Evolutionary conservation across 1,284 basidiomycete species (phyloP).

Genomic region (Puccinia novopanici): DNA sequence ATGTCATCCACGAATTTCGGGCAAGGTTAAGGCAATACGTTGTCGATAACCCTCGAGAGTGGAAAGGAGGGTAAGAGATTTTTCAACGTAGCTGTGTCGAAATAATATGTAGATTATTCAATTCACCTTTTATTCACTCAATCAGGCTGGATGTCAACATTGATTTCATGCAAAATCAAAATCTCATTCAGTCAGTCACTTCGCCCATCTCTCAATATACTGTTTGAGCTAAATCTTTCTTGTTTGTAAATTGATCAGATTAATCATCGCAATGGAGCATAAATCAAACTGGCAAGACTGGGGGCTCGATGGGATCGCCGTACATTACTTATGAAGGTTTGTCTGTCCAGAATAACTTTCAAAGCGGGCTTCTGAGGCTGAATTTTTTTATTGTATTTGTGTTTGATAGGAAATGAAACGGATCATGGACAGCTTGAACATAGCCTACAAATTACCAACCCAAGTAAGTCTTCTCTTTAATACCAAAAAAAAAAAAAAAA

Average conservation of each 20-base stretch:
- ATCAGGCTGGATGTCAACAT: constrained; percentile 56
- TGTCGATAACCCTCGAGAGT: constrained; percentile 71
- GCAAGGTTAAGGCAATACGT: constrained; percentile 68
- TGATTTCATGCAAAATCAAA: too few relatives aligned
- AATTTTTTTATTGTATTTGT: constrained; percentile 64
- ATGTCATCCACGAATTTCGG: constrained; percentile 68
- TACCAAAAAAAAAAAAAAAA: too few relatives aligned
- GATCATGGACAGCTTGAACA: constrained; percentile 71
- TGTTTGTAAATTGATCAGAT: constrained; percentile 55
- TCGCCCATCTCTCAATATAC: not conserved
- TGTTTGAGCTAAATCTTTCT: not conserved
- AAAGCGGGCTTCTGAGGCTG: not conserved
- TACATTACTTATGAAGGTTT: constrained; percentile 56
- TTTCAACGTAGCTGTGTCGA: not conserved
- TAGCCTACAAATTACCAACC: constrained; percentile 70
- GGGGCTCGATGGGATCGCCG: constrained; percentile 68
- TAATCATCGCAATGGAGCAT: constrained; percentile 75
- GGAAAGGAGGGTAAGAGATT: constrained; percentile 62
- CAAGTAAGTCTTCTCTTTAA: constrained; percentile 60
- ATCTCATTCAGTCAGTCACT: constrained; percentile 51
- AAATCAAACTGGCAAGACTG: constrained; percentile 82
- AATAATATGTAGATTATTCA: not conserved
- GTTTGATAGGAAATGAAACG: constrained; percentile 68
- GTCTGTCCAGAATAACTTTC: not conserved
- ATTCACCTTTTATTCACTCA: not conserved